Base-by-base conservation (phyloP, 116 monocot species). In the Zostera marina region DNA sequence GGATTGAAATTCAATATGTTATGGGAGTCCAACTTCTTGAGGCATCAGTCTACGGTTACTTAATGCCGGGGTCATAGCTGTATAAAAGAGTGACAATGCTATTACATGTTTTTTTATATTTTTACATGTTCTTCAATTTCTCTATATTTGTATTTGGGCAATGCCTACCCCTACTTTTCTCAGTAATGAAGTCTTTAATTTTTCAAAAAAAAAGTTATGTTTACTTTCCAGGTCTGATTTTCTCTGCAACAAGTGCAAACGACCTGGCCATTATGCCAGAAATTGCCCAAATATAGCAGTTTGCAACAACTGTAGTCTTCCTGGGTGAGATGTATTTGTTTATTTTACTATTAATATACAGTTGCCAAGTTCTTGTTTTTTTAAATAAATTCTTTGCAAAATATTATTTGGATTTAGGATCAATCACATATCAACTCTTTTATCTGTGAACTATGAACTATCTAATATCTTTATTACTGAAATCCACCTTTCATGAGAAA, bases 191-290 rank as follows among this genome's bases (percentile, higher is more conserved):
- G n/a, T n/a, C n/a, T n/a, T n/a, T n/a, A n/a, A n/a, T n/a, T n/a
- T n/a, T n/a, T n/a, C n/a, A n/a, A n/a, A n/a, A n/a, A n/a, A n/a
- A n/a, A n/a, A n/a, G n/a, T n/a, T n/a, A n/a, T n/a, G n/a, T n/a
- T n/a, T 59, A 16, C 20, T 48, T 67, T 68, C 5, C 72, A 88
- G 88, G 73, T 60, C 64, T 9, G 32, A 49, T 66, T 81, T 79
- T 56, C 67, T 91, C 58, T 91, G 91, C 79, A 85, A 81, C 63
- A 91, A 91, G 58, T 91, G 91, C 70, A 91, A 85, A 65, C 71
- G 81, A 7, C 81, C 85, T 32, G 91, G 91, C n/a, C 91, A 91
- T 68, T 91, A 76, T 72, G 91, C 91, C 41, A 79, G 85, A 68
- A 85, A 91, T 60, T 91, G 91, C 53, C 74, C 79, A 22, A 91